Percentiles rank a stretch among this genome's conserved stretches.
Evolutionary conservation across 2,329 filamentous ascomycete species (phyloP).

Genomic region (Metarhizium anisopliae): DNA sequence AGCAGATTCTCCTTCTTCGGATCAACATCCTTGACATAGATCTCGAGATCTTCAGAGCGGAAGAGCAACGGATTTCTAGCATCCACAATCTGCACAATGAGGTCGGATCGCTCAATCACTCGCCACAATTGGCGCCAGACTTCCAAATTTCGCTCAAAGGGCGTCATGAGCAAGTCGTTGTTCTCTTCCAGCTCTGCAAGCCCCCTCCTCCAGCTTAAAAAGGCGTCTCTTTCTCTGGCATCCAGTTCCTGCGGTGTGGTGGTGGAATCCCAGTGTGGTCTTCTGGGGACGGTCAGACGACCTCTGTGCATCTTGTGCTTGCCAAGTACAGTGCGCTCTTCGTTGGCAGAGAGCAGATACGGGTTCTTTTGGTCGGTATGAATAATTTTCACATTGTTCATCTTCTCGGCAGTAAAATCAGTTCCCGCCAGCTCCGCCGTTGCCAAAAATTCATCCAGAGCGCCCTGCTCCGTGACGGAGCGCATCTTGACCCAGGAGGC

Average conservation of each 20-base stretch:
- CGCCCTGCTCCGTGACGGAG: slow-evolving; percentile 93
- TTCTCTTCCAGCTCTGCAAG: slow-evolving; percentile 90
- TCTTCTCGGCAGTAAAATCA: slow-evolving; percentile 97
- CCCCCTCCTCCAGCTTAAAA: slow-evolving; percentile 82
- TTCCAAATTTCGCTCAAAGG: slow-evolving; percentile 93
- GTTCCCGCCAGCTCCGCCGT: slow-evolving; percentile 96
- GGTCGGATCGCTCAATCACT: slow-evolving; percentile 91
- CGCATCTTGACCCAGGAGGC: slow-evolving; percentile 99
- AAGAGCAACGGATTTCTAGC: slow-evolving; percentile 91
- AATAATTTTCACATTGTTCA: slow-evolving; percentile 98
- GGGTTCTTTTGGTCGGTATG: slow-evolving; percentile 95
- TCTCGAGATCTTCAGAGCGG: slow-evolving; percentile 85
- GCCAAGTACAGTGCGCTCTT: slow-evolving; percentile 67
- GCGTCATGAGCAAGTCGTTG: slow-evolving; percentile 91
- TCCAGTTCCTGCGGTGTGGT: slow-evolving; percentile 83
- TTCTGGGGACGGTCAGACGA: slow-evolving; percentile 77
- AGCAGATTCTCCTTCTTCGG: slow-evolving; percentile 81
- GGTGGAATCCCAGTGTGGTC: slow-evolving; percentile 77
- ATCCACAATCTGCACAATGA: slow-evolving; percentile 97
- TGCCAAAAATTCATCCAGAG: slow-evolving; percentile 90
- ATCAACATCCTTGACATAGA: slow-evolving; percentile 90
- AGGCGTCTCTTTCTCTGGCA: slow-evolving; percentile 64
- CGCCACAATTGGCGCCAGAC: slow-evolving; percentile 98
- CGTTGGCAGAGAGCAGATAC: slow-evolving; percentile 74
- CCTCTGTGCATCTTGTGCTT: slow-evolving; percentile 78